Base-by-base conservation (phyloP, 345 rosid genomes). In the Odontarrhena argentea region DNA sequence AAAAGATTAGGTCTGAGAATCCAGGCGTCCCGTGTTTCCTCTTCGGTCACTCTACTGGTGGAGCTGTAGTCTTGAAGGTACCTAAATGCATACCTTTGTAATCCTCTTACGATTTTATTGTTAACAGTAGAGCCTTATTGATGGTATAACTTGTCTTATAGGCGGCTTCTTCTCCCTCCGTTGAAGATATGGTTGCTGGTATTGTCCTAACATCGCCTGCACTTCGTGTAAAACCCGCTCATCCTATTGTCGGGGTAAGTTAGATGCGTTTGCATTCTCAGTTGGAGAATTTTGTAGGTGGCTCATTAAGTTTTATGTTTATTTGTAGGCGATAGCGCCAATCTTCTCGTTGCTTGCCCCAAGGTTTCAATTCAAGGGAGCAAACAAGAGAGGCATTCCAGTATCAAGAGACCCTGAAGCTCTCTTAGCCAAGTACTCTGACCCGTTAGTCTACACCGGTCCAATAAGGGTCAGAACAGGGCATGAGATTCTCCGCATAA, bases 381-480 rank as follows among this genome's bases (percentile, higher is more conserved):
- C 97, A 36, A 94, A 94, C 91, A 94, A 86, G 78, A 82, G 91
- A 75, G 99, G 99, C 28, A 85, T 94, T 70, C 99, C 99, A 13
- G 99, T 94, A 44, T 76, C 97, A 5, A 83, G 97, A 77, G 97
- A 94, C 74, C 97, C 99, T 38, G 96, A 76, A 22, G 99, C 96
- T n/a, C 77, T 87, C 41, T 43, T 78, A 67, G 97, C 97, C 56
- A 94, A 94, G 70, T 91, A 91, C 65, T 82, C 88, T 13, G 97
- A 94, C 76, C 99, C 97, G 3, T 76, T 94, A 79, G 99, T 94
- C 69, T 94, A 94, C 72, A 94, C 97, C 2, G 99, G 97, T 55
- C 99, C 99, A 14, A 91, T 94, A 54, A 83, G 99, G 65, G 97
- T 87, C 60, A 86, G 97, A 63, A 94, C 97, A 0, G 99, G 99